These are phyloP conservation scores for Mycena rebaudengoi DNA, from an alignment of 768 basidiomycete species.

Conservation along the genomic window DNA sequence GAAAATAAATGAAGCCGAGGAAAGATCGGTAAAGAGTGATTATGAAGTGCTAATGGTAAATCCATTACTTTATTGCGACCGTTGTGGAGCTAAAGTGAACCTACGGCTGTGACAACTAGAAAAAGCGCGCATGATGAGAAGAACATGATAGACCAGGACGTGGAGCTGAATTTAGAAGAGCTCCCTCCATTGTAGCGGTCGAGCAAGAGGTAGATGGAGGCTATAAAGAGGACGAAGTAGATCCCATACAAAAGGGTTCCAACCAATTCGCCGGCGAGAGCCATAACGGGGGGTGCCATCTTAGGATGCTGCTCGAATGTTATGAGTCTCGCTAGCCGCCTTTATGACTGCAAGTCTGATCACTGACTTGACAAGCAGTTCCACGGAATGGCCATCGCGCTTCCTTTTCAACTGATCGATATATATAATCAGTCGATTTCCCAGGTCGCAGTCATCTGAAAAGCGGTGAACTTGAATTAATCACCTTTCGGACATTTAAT, in stretches of 20 bases:
- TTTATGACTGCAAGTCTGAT: too few species aligned
- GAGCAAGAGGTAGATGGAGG: conserved; percentile 7
- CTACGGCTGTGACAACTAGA: neutral
- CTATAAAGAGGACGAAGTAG: neutral
- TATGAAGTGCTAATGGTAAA: neutral
- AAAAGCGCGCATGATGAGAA: neutral
- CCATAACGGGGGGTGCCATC: too few species aligned
- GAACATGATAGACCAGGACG: neutral
- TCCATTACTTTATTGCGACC: too few species aligned
- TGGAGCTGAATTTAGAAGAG: neutral
- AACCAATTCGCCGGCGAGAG: neutral
- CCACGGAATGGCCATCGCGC: too few species aligned
- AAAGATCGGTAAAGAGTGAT: neutral
- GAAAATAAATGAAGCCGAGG: neutral
- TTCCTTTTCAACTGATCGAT: too few species aligned
- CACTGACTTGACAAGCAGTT: too few species aligned
- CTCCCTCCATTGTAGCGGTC: neutral
- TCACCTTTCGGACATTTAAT: too few species aligned
- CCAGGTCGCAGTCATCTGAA: too few species aligned
- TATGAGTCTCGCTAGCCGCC: too few species aligned
- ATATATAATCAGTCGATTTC: too few species aligned
- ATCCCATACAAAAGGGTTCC: conserved; percentile 3
- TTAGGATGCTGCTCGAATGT: too few species aligned
- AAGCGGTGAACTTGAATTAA: too few species aligned
- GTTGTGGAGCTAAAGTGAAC: neutral